Base-by-base conservation (phyloP, 306 rosid genomes). In the Quercus variabilis region DNA sequence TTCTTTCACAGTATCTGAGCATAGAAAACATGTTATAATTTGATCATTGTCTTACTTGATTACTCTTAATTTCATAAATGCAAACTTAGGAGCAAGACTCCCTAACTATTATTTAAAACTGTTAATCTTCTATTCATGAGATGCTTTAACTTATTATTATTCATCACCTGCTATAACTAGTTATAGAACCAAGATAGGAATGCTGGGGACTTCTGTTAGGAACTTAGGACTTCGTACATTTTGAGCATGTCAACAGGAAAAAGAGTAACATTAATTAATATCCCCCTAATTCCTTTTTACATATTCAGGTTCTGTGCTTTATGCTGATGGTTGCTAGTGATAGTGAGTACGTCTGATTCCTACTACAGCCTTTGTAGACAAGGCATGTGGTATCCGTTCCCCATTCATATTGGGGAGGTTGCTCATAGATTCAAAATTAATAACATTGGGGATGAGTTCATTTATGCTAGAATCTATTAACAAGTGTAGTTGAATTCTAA, bases 271-370 rank as follows among this genome's bases (percentile, higher is more conserved):
- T 13, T 49, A 49, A 49, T 49, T 49, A 2, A 49, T 38, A 38
- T 38, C 55, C 77, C 58, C 2, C 26, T 69, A 76, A 68, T 82
- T 51, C 82, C 75, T 62, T 38, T 11, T 11, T 49, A 23, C 8
- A 26, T 12, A 12, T 25, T 60, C 31, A 68, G 8, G 72, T 33
- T 67, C 20, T 67, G 9, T 67, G 69, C 55, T 77, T 69, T 13
- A 51, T 63, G 25, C 69, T 68, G 43, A 55, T 77, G 67, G 69
- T 33, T 77, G 65, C 55, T 75, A 25, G 26, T 25, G 5, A 60
- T 14, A 38, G 5, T 38, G n/a, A 43, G 31, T 43, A 38, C 26
- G 12, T 35, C 25, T 69, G 55, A 15, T 13, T 59, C 67, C 69
- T 15, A 14, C 3, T 3, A 28, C 38, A 5, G n/a, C 70, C 70